A percentile compares a stretch with the other conserved stretches of the same genome.
Conservation (phyloP, 176 grass and related monocot genomes). For the Lolium multiflorum region DNA sequence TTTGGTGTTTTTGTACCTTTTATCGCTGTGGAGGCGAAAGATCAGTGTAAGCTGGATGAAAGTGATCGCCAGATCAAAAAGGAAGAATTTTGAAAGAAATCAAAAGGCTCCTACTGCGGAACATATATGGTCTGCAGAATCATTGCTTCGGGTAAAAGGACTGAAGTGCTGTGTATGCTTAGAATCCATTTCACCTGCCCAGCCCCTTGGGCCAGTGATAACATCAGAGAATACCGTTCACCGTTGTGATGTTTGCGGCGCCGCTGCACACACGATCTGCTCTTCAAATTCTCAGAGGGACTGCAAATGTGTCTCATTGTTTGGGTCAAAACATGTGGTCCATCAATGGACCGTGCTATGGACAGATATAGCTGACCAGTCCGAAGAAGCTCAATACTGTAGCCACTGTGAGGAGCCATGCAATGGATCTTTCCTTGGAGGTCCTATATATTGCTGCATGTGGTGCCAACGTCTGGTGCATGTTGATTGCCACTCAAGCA, state of each 20-base stretch:
- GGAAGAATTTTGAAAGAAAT: constrained; percentile 56
- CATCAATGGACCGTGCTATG: constrained; percentile 83
- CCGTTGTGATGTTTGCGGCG: constrained; percentile 73
- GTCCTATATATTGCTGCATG: constrained; percentile 80
- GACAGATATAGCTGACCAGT: constrained; percentile 64
- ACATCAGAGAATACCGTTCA: constrained; percentile 55
- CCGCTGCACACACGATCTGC: constrained; percentile 70
- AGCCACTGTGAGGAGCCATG: constrained; percentile 76
- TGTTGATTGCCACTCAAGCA: constrained; percentile 70
- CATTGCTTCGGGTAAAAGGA: constrained; percentile 57
- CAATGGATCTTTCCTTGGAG: constrained; percentile 67
- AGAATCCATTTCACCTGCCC: constrained; percentile 61
- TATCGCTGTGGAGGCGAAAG: constrained; percentile 57
- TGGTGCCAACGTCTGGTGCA: constrained; percentile 84
- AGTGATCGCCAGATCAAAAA: constrained; percentile 69
- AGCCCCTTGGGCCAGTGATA: constrained; percentile 40
- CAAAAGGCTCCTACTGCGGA: constrained; percentile 52
- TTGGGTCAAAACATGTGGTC: constrained; percentile 58
- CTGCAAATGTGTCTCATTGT: constrained; percentile 83
- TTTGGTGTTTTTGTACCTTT: constrained; percentile 54
- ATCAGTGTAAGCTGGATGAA: constrained; percentile 83
- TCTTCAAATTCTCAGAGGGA: constrained; percentile 74
- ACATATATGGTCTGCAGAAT: constrained; percentile 69
- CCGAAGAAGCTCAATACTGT: constrained; percentile 71
- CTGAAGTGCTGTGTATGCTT: constrained; percentile 76